Evolutionary conservation across 805 yeast species (phyloP).

Genomic region (Zygoascus biomembranicola): DNA sequence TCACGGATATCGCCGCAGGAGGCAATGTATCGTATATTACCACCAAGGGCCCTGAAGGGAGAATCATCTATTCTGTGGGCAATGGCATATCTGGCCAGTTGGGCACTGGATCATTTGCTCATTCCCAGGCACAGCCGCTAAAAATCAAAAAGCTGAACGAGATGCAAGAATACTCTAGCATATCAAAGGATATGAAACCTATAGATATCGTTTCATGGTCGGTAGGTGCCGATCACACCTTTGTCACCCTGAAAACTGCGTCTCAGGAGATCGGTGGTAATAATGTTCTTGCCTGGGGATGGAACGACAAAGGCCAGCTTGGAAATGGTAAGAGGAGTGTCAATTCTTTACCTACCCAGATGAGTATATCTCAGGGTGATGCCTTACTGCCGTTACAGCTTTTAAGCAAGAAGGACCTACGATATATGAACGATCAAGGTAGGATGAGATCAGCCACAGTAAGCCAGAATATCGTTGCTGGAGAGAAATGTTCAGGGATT

Average conservation of each 20-base stretch:
- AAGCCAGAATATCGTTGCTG: conserved; percentile 56
- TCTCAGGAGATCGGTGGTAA: background rate
- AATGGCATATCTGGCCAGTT: conserved; percentile 79
- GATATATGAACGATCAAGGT: conserved; percentile 23
- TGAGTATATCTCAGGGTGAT: conserved; percentile 5
- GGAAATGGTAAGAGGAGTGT: conserved; percentile 73
- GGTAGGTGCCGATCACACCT: conserved; percentile 55
- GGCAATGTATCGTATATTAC: conserved; percentile 53
- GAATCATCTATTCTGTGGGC: conserved; percentile 57
- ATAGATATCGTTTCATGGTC: conserved; percentile 46
- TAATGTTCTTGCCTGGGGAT: conserved; percentile 68
- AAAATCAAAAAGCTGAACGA: conserved; percentile 42
- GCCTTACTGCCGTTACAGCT: conserved; percentile 26
- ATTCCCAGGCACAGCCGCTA: conserved; percentile 62
- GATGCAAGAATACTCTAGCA: conserved; percentile 50
- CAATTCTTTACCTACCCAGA: conserved; percentile 15
- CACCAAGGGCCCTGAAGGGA: conserved; percentile 17
- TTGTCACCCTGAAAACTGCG: conserved; percentile 12
- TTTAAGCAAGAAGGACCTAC: conserved; percentile 24
- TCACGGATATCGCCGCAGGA: conserved; percentile 52
- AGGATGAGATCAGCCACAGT: conserved; percentile 23
- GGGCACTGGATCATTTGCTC: conserved; percentile 70
- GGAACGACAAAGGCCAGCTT: conserved; percentile 71
- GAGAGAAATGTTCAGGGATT: conserved; percentile 53
- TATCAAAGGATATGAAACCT: conserved; percentile 31